Conservation (phyloP, 306 rosid species). For the Sechiopsis laciniata region DNA sequence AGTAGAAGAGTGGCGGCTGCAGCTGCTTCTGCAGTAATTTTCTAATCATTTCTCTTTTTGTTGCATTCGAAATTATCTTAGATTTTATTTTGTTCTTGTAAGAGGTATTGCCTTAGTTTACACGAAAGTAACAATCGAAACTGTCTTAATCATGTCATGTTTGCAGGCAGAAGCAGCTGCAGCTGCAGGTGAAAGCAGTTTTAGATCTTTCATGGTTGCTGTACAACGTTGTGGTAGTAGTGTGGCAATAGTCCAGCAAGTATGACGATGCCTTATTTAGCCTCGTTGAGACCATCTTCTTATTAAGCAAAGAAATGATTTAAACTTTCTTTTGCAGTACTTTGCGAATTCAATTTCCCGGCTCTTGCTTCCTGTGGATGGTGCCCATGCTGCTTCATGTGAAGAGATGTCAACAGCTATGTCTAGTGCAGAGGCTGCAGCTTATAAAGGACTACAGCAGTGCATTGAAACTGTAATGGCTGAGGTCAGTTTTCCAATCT, state of each 20-base stretch:
- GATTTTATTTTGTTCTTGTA: constrained; percentile 6
- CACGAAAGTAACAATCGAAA: background rate
- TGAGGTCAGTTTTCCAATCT: constrained; percentile 53
- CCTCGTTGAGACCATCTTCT: constrained; percentile 16
- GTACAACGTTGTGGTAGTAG: constrained; percentile 99
- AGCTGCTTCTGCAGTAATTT: constrained; percentile 88
- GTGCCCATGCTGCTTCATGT: constrained; percentile 97
- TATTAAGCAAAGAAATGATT: constrained; percentile 13
- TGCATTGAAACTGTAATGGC: constrained; percentile 99
- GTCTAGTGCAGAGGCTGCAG: constrained; percentile 99
- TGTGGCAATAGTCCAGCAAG: constrained; percentile 97
- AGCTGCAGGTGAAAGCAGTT: constrained; percentile 34
- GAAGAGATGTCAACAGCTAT: constrained; percentile 97
- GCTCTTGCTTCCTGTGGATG: constrained; percentile 95
- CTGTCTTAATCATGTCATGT: constrained; percentile 23
- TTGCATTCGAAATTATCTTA: constrained; percentile 20
- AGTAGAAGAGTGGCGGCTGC: constrained; percentile 99
- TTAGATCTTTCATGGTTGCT: constrained; percentile 98
- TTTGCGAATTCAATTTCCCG: constrained; percentile 92
- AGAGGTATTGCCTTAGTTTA: constrained; percentile 24
- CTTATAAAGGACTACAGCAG: constrained; percentile 86
- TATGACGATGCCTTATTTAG: constrained; percentile 34
- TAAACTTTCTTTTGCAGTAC: constrained; percentile 44
- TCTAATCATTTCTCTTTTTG: constrained; percentile 23
- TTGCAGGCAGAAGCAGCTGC: constrained; percentile 98